A percentile compares a stretch with the other conserved stretches of the same genome.
Evolutionary conservation across 345 rosid genomes (phyloP).

Genomic region (Populus pruinosa): DNA sequence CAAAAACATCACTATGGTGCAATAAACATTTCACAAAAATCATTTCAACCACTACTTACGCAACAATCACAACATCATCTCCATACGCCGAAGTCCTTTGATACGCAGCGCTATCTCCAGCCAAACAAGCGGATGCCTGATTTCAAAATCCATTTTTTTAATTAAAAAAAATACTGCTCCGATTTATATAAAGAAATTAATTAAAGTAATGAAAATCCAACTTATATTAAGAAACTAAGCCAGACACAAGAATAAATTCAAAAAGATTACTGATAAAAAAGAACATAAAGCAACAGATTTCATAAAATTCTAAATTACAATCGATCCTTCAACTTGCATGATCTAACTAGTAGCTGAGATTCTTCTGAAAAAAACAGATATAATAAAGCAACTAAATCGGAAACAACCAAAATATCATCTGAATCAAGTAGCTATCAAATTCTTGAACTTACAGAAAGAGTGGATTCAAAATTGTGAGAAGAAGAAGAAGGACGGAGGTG

Average conservation of each 20-base stretch:
- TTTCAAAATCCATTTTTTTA: background rate
- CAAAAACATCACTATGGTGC: background rate
- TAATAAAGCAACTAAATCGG: background rate
- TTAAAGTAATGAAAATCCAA: background rate
- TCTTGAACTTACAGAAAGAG: conserved; percentile 58
- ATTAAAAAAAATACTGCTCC: background rate
- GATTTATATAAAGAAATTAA: background rate
- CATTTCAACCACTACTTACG: conserved; percentile 43
- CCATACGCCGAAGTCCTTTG: conserved; percentile 70
- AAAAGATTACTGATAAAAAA: background rate
- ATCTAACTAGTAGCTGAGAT: background rate
- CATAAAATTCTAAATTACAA: background rate
- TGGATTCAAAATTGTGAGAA: conserved; percentile 46
- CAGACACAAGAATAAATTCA: background rate
- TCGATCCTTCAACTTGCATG: background rate
- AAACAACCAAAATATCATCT: background rate
- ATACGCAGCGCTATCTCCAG: conserved; percentile 93
- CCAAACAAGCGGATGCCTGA: conserved; percentile 71
- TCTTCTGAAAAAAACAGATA: too few species aligned
- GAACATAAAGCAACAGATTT: background rate
- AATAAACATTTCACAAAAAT: background rate
- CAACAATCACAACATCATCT: conserved; percentile 85
- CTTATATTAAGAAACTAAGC: background rate
- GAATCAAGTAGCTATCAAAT: background rate
- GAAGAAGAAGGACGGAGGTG: conserved; percentile 76